A percentile compares a stretch with the other conserved stretches of the same genome.
phyloP scores from a whole-genome alignment of 331 rosid species.

The Stylosanthes scabra region DNA sequence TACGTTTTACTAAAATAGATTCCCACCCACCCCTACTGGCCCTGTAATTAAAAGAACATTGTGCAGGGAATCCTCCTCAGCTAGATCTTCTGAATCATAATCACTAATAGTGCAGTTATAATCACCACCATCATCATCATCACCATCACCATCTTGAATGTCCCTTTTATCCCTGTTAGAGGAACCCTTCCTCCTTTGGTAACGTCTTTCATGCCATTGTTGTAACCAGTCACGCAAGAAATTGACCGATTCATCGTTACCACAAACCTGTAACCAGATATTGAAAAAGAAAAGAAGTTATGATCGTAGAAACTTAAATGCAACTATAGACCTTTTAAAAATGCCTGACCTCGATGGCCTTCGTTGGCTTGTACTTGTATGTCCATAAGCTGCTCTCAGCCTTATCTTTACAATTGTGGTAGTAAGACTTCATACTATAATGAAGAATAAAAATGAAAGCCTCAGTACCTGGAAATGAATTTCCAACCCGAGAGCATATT shows the following conservation, averaged over 20 bases:
- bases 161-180: conserved; percentile 44
- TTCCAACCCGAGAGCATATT: conserved; percentile 31
- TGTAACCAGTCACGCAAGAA: conserved; percentile 81
- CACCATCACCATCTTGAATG: conserved; percentile 38
- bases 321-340: conserved; percentile 18
- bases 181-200: conserved; percentile 49
- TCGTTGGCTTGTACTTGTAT: conserved; percentile 79
- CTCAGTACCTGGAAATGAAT: conserved; percentile 29
- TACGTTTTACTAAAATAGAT: conserved; percentile 26
- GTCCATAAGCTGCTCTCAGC: conserved; percentile 68
- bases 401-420: conserved; percentile 51
- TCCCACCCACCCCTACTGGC: conserved; percentile 75
- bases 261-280: conserved; percentile 70
- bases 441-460: conserved; percentile 31
- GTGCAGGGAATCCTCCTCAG: conserved; percentile 57
- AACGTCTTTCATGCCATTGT: conserved; percentile 70
- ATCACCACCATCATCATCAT: conserved; percentile 41
- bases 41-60: conserved; percentile 94
- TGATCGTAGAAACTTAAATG: conserved; percentile 14
- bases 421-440: conserved; percentile 69
- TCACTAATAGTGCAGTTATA: conserved; percentile 57
- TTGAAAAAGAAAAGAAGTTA: conserved; percentile 30
- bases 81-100: conserved; percentile 65
- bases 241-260: conserved; percentile 80
- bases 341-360: conserved; percentile 66